Evolutionary conservation across 441 rosid genomes (phyloP), one percentile per base, ranked within the genome.

Genomic region (Syzygium syzygioides): DNA sequence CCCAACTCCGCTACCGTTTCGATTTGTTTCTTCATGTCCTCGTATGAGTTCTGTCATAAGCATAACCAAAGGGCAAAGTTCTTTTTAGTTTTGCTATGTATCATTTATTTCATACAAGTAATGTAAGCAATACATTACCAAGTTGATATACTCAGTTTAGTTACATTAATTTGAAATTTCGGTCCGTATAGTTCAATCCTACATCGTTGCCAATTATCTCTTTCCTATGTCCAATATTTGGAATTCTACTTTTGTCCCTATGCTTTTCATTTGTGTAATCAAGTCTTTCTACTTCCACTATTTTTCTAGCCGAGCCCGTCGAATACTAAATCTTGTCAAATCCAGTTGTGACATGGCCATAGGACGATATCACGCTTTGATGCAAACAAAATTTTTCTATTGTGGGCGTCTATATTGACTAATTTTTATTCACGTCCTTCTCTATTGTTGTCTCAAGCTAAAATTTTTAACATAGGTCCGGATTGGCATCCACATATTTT

Each of bases 1-100:
- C 88, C 88, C 45, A 64, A 76, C 45, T 86, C 88, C 4, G 88
- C 28, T 45, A 85, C 85, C 18, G 54, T 28, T 34, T 88, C 88
- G 55, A 88, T 80, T 52, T 85, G 54, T 52, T 55, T 88, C 59
- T n/a, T 88, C 91, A 90, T 88, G 6, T 88, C 90, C 66, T 88
- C 85, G 79, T 86, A 90, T 45, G 30, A 71, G 54, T 88, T 88
- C 91, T 88, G 88, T 37, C 45, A 20, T 5, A 4, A 45, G 25
- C 32, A 34, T 37, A 71, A 71, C 83, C 83, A 13, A 71, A 23
- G 83, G 83, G 52, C 83, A 37, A 71, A 71, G 52, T 71, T 6
- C 26, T 37, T 20, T 37, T 25, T 11, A 71, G 83, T 71, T 71
- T 23, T 71, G 28, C 83, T 37, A 1, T 37, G 28, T 37, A 11